Evolutionary conservation across 2,329 filamentous ascomycete genomes (phyloP).

Genomic region (Verticillium dahliae): DNA sequence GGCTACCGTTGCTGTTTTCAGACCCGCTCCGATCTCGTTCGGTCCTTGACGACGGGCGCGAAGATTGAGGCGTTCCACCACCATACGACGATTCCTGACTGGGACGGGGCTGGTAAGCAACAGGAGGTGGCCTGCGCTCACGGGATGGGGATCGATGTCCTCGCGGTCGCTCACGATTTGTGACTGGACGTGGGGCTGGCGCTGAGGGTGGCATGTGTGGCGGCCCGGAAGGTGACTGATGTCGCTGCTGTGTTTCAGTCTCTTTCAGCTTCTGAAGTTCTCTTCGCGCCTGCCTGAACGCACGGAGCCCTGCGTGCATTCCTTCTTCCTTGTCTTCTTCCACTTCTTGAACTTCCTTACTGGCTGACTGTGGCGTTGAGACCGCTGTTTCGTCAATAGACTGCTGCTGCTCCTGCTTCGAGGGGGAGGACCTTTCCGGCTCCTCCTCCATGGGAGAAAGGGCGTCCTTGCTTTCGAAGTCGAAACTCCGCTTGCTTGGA

Average conservation of each 20-base stretch:
- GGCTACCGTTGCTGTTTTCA: constrained; percentile 41
- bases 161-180: constrained; percentile 15
- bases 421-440: background rate
- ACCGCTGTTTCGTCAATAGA: background rate
- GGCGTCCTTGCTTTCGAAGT: constrained; percentile 20
- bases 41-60: constrained; percentile 21
- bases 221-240: constrained; percentile 18
- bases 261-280: constrained; percentile 52
- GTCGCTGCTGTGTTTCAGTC: constrained; percentile 37
- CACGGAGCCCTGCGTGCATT: constrained; percentile 44
- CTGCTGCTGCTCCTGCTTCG: background rate
- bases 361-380: background rate
- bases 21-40: constrained; percentile 51
- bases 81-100: background rate
- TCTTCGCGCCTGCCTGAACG: constrained; percentile 51
- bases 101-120: constrained; percentile 33
- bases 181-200: constrained; percentile 8
- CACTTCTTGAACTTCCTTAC: constrained; percentile 13
- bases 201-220: background rate
- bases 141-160: constrained; percentile 31
- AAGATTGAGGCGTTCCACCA: constrained; percentile 1
- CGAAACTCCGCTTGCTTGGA: constrained; percentile 28
- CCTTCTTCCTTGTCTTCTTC: constrained; percentile 22
- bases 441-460: constrained; percentile 20
- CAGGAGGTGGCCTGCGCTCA: constrained; percentile 37